Evolutionary conservation across 495 filamentous ascomycete species (phyloP).

Genomic region (Aspergillus nanangensis): DNA sequence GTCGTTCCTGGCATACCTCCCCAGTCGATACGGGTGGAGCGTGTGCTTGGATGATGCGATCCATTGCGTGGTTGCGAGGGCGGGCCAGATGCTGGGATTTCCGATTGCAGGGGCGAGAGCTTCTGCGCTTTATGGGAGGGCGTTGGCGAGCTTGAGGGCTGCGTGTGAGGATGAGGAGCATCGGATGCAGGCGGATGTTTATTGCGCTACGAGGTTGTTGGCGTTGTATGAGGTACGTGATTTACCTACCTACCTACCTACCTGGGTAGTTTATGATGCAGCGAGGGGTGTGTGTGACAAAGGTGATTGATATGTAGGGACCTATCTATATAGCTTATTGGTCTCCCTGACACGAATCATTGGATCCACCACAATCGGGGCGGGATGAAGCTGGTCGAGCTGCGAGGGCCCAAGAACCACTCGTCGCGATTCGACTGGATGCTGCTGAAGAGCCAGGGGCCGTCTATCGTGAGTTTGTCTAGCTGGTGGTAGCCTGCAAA

Average conservation of each 20-base stretch:
- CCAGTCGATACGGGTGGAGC: conserved; percentile 7
- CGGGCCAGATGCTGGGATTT: conserved; percentile 6
- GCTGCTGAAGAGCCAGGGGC: conserved; percentile 6
- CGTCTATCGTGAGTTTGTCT: conserved; percentile 5
- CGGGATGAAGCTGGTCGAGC: conserved; percentile 6
- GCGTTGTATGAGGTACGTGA: conserved; percentile 5
- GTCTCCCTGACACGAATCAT: conserved; percentile 4
- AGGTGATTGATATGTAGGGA: no score
- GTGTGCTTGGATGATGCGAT: conserved; percentile 9
- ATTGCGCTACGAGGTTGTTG: conserved; percentile 6
- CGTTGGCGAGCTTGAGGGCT: conserved; percentile 1
- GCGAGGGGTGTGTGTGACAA: no score
- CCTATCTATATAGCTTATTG: conserved; percentile 1
- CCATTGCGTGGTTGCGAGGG: conserved; percentile 5
- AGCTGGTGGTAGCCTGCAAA: background rate
- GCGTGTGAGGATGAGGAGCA: background rate
- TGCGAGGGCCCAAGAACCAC: conserved; percentile 5
- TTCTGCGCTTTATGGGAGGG: conserved; percentile 2
- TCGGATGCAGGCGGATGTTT: conserved; percentile 1
- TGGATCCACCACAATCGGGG: conserved; percentile 9
- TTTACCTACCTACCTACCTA: no score
- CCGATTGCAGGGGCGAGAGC: background rate
- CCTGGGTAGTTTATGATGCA: no score
- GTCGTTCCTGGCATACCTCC: conserved; percentile 5
- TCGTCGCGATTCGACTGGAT: conserved; percentile 6